A percentile compares a stretch with the other conserved stretches of the same genome.
These are phyloP conservation scores for Erythrophleum fordii DNA, from an alignment of 306 rosid species.

Conservation along the genomic window DNA sequence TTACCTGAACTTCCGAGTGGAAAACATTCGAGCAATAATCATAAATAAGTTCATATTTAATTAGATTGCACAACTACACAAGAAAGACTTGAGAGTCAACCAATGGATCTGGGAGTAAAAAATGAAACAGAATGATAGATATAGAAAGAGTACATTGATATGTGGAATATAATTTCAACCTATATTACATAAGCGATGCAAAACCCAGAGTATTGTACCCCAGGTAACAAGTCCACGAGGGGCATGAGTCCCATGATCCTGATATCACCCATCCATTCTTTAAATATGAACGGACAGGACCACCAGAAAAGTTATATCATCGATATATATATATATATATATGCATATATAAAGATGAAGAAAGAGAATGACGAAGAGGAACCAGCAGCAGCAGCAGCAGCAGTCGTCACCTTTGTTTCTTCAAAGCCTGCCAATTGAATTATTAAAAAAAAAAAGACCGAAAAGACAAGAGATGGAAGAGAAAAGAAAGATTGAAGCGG, in stretches of 20 bases:
- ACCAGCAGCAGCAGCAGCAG: background rate
- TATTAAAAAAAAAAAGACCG: background rate
- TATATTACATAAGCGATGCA: background rate
- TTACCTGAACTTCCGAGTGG: background rate
- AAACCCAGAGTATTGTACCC: background rate
- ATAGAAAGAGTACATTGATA: background rate
- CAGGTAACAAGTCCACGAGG: background rate
- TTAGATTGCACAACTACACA: background rate
- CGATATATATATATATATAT: too few species aligned
- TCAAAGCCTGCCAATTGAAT: background rate
- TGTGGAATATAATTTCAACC: background rate
- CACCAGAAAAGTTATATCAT: background rate
- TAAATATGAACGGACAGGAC: background rate
- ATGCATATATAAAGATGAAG: background rate
- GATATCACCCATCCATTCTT: slow-evolving; percentile 4
- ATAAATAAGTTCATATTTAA: background rate
- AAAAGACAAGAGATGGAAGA: background rate
- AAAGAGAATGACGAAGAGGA: background rate
- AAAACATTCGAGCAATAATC: background rate
- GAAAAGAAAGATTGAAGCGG: slow-evolving; percentile 2
- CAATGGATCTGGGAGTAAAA: background rate
- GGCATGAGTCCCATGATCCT: slow-evolving; percentile 12
- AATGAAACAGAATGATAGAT: background rate
- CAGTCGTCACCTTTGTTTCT: background rate
- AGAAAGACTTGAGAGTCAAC: background rate